These are phyloP conservation scores for Fistulifera pelliculosa DNA, from an alignment of 108 stramenopile species.

Conservation along the genomic window DNA sequence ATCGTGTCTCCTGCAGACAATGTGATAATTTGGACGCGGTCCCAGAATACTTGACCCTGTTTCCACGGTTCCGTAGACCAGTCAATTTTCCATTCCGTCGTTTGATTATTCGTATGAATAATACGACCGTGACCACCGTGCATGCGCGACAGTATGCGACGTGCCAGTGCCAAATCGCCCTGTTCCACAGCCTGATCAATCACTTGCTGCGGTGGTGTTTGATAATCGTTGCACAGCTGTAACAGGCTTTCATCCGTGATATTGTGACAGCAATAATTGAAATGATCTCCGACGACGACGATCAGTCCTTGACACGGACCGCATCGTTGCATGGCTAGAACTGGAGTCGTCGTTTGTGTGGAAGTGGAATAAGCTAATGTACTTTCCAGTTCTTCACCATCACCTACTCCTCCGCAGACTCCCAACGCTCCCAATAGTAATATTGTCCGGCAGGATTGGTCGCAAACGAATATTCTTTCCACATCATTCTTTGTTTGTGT, in stretches of 20 bases:
- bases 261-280: constrained; percentile 52
- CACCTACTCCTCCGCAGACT: constrained; percentile 20
- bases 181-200: constrained; percentile 55
- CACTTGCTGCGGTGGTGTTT: constrained; percentile 24
- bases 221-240: constrained; percentile 11
- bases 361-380: too few species aligned
- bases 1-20: too few species aligned
- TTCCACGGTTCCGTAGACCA: constrained; percentile 64
- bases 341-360: constrained; percentile 1
- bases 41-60: constrained; percentile 24
- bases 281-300: constrained; percentile 67
- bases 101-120: constrained; percentile 18
- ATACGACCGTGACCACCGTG: constrained; percentile 68
- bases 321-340: background rate
- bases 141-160: constrained; percentile 34
- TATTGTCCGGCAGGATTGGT: constrained; percentile 66
- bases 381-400: constrained; percentile 3
- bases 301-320: constrained; percentile 38
- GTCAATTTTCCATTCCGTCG: constrained; percentile 51
- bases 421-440: constrained; percentile 83
- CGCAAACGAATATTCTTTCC: constrained; percentile 81
- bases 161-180: constrained; percentile 52
- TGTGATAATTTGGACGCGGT: too few species aligned
- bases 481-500: constrained; percentile 19
- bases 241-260: constrained; percentile 8